Evolutionary conservation across 495 filamentous ascomycete genomes (phyloP).

Genomic region (Penicillium ucsense): DNA sequence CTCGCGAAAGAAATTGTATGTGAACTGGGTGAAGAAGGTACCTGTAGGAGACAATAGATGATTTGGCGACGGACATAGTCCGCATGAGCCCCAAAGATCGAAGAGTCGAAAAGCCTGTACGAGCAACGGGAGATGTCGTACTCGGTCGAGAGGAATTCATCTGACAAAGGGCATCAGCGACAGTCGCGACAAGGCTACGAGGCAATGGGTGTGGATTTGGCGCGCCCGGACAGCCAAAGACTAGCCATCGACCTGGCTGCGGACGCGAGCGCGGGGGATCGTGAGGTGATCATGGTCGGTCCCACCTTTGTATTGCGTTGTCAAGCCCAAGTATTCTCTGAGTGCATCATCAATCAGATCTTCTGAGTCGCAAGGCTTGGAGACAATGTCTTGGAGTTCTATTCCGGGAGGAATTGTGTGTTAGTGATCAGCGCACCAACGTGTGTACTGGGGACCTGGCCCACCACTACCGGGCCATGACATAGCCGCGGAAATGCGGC

Average conservation of each 20-base stretch:
- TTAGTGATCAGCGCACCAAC: background rate
- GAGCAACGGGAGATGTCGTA: constrained; percentile 79
- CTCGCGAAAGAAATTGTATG: background rate
- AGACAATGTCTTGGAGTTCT: constrained; percentile 80
- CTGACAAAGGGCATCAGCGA: constrained; percentile 23
- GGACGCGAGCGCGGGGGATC: background rate
- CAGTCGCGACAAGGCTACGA: too few species aligned
- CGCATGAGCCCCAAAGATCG: constrained; percentile 59
- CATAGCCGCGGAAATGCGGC: too few species aligned
- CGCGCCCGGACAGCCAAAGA: background rate
- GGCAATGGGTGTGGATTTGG: too few species aligned
- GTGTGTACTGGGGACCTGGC: too few species aligned
- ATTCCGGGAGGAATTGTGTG: constrained; percentile 6
- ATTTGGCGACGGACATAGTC: constrained; percentile 91
- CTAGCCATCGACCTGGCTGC: background rate
- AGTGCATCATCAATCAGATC: constrained; percentile 79
- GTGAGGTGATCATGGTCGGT: background rate
- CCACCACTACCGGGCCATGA: too few species aligned
- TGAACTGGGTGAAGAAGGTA: constrained; percentile 11
- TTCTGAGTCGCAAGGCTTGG: constrained; percentile 59
- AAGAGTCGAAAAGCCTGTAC: constrained; percentile 67
- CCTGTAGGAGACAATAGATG: constrained; percentile 82
- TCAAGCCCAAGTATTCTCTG: constrained; percentile 72
- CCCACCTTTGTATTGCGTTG: constrained; percentile 62
- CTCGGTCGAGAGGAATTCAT: constrained; percentile 73